Conservation (phyloP, 2,329 filamentous ascomycete species). For the Myriosclerotinia duriaeana region DNA sequence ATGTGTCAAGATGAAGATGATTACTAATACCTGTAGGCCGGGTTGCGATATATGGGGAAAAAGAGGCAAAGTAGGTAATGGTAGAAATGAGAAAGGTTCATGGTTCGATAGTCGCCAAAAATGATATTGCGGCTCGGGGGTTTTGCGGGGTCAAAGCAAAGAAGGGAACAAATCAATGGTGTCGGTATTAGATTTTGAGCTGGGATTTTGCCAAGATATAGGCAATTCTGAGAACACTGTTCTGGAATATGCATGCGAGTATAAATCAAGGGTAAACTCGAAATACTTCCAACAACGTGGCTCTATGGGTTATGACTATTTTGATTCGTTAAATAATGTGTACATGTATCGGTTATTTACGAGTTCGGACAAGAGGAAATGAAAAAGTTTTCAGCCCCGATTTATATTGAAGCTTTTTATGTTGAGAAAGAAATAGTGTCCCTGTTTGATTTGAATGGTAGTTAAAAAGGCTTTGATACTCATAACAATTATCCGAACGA, state of each 20-base stretch:
- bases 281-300: not conserved
- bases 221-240: not conserved
- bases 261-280: not conserved
- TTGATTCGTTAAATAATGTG: conserved; percentile 10
- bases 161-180: not conserved
- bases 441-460: conserved; percentile 19
- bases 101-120: not conserved
- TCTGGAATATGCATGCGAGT: conserved; percentile 1
- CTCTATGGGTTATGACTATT: conserved; percentile 6
- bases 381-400: too few species aligned
- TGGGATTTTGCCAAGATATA: conserved; percentile 10
- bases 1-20: conserved; percentile 7
- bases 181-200: not conserved
- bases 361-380: too few species aligned
- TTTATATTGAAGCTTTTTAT: too few species aligned
- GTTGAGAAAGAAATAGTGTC: conserved; percentile 16
- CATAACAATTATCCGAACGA: conserved; percentile 10
- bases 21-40: not conserved
- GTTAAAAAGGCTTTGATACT: not conserved
- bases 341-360: not conserved
- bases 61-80: not conserved
- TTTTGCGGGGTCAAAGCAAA: conserved; percentile 2
- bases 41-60: not conserved
- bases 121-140: conserved; percentile 6
- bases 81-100: not conserved